phyloP scores from a whole-genome alignment of 441 rosid genomes.

The Populus hybrid region DNA sequence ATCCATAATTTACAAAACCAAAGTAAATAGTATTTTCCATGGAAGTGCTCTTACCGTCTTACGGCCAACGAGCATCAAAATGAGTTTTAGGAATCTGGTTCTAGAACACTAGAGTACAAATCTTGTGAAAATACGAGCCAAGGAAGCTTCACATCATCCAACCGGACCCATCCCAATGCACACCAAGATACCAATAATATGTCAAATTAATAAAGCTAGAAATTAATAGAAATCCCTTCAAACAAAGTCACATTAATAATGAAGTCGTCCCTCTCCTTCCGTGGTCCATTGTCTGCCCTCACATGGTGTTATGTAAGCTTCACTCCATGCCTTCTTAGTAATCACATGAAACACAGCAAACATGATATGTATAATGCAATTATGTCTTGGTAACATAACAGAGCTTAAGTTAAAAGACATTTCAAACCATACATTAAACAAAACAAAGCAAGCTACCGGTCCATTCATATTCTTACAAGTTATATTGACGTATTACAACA shows the following conservation, averaged over 20 bases:
- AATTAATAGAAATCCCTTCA: background rate
- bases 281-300: slow-evolving; percentile 19
- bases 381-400: background rate
- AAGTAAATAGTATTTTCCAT: background rate
- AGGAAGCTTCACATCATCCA: slow-evolving; percentile 1
- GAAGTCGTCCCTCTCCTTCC: slow-evolving; percentile 10
- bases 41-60: background rate
- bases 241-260: background rate
- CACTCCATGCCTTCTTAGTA: slow-evolving; percentile 22
- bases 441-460: background rate
- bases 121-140: background rate
- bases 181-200: background rate
- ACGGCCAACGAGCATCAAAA: background rate
- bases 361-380: slow-evolving; percentile 1
- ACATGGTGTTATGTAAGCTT: slow-evolving; percentile 32
- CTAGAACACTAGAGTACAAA: background rate
- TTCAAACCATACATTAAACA: background rate
- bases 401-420: background rate
- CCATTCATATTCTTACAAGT: background rate
- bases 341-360: slow-evolving; percentile 44
- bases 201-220: background rate
- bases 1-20: too few relatives aligned
- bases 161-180: background rate
- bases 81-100: background rate
- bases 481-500: slow-evolving; percentile 10